Conservation (phyloP, 1,284 basidiomycete species). For the Moesziomyces parantarcticus region DNA sequence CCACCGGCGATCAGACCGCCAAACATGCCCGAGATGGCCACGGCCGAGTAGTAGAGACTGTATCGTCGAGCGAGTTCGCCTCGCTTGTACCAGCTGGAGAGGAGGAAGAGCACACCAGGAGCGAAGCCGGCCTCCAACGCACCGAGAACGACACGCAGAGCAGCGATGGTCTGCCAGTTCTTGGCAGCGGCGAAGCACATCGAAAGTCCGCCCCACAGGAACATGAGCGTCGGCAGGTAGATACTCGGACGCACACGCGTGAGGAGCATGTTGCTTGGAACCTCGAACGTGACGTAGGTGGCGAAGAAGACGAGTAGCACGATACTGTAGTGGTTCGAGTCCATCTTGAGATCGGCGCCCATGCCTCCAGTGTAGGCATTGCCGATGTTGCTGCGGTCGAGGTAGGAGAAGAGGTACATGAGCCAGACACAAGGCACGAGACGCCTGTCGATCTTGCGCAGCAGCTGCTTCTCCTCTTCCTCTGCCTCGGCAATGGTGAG, state of each 20-base stretch:
- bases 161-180: slow-evolving; percentile 19
- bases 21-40: slow-evolving; percentile 30
- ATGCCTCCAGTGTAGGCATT: slow-evolving; percentile 30
- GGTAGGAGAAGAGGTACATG: slow-evolving; percentile 60
- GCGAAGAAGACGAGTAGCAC: slow-evolving; percentile 41
- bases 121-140: slow-evolving; percentile 50
- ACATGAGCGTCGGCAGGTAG: slow-evolving; percentile 51
- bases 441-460: slow-evolving; percentile 68
- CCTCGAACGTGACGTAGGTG: slow-evolving; percentile 32
- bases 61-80: slow-evolving; percentile 69
- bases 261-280: slow-evolving; percentile 47
- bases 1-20: slow-evolving; percentile 23
- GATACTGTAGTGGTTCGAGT: slow-evolving; percentile 21
- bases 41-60: slow-evolving; percentile 70
- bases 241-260: slow-evolving; percentile 37
- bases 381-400: slow-evolving; percentile 38
- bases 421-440: slow-evolving; percentile 68
- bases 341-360: slow-evolving; percentile 30
- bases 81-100: slow-evolving; percentile 68
- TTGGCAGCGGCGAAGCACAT: slow-evolving; percentile 26
- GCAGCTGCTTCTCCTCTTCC: slow-evolving; percentile 66
- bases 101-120: slow-evolving; percentile 61
- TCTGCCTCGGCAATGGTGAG: slow-evolving; percentile 7
- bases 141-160: slow-evolving; percentile 30
- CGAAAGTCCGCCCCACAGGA: slow-evolving; percentile 49